Base-by-base conservation (phyloP, 805 yeast genomes). In the Cyberlindnera lachancei region DNA sequence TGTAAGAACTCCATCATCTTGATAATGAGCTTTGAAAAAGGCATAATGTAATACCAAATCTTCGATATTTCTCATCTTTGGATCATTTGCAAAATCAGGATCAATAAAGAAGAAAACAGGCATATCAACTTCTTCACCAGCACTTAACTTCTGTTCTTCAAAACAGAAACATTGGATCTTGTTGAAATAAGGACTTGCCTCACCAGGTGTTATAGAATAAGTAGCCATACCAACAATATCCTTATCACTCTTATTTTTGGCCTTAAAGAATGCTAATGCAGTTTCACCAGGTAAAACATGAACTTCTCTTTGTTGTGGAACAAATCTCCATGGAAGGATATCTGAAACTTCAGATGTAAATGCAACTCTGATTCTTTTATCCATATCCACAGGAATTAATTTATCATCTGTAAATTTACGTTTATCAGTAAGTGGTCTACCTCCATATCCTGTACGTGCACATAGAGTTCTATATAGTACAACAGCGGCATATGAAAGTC, bases 171-270 rank as follows among this genome's bases (percentile, higher is more conserved):
- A 92, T 58, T 92, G 98, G 50, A 92, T 92, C 59, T 92, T 92
- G 63, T 86, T 86, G 64, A 92, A 92, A 59, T 90, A 92, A 5
- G 86, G 95, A 1, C 97, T 95, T 6, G 92, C 95, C 48, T 85
- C 90, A 45, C 92, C 96, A 0, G 98, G 98, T 0, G 95, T 75
- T 30, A 92, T 96, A 5, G 95, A 81, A 56, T 92, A 92, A 0
- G 98, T 92, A 3, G 98, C 98, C 95, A 92, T 92, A 7, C 98
- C 98, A 33, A 92, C 85, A 27, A 92, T 84, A 54, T 92, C 97
- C 47, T 83, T 83, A 38, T 79, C 79, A 27, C 95, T 75, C 38
- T 64, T 64, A 53, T 92, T 92, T 56, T 79, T 83, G 16, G 98
- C 98, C 56, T 79, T 82, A 63, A 86, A 92, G 55, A 92, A 92